Base-by-base conservation (phyloP, 768 basidiomycete species). In the Termitomyces sp. region DNA sequence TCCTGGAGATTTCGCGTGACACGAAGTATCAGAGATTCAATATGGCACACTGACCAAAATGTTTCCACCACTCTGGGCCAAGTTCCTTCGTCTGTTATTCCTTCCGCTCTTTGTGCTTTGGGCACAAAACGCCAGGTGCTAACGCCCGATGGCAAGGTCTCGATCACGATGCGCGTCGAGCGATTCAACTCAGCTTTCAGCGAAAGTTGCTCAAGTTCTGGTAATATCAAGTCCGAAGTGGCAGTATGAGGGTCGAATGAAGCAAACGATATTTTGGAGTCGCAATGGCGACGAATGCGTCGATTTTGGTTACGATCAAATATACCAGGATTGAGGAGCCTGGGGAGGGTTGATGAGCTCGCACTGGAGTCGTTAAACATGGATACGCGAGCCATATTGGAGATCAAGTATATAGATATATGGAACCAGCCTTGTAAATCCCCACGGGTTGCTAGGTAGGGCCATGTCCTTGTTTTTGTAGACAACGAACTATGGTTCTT, bases 121-220 rank as follows among this genome's bases (percentile, higher is more conserved):
- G 90, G 90, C 17, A 92, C 87, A 69, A 87, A 91, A 44, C 90
- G 78, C 90, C 89, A 92, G 56, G 75, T 78, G 48, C 74, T 77
- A 38, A 76, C 73, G 15, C 81, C 82, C n/a, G 73, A 76, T 0
- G 81, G 74, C 4, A 76, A 71, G 8, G 77, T 83, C 71, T 92
- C 90, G 35, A 91, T 75, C 2, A 91, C 87, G 63, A 92, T 75
- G 52, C 90, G 87, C 67, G 85, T 87, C 1, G 86, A 82, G 5
- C 81, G 74, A 48, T 75, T 75, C 0, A 75, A 71, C 40, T 78
- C 76, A n/a, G 78, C 75, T 38, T 76, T 72, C 11, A 76, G 64
- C 26, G 73, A 78, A 49, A 77, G 71, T 49, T 72, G 79, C 33
- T 67, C 73, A 19, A 74, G 28, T 54, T 73, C 72, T 17, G 73